Evolutionary conservation across 2,329 filamentous ascomycete genomes (phyloP), one percentile per base, ranked within the genome.

Genomic region (Chaetomium sp.): DNA sequence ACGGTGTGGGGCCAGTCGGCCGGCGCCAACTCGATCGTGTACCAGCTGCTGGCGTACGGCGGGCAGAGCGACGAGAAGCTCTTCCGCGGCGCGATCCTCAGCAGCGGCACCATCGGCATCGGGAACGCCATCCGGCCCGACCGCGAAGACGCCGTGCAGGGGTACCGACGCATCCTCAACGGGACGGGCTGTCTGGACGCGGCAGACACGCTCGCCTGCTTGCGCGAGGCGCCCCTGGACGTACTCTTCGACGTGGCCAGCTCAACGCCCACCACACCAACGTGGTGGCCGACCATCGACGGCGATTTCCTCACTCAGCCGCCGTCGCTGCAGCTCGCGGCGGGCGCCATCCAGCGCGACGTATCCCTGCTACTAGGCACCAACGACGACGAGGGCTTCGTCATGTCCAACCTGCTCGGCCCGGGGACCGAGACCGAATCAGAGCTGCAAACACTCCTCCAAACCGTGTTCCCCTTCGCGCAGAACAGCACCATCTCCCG

Each of bases 1-100:
- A 93, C 90, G 0, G 88, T 94, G 64, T 92, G 88, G 88, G 91
- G 91, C 29, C 87, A 93, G 73, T 87, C 84, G 2, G 88, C 89
- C 0, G 88, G 89, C 0, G 79, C 86, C 12, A 92, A 93, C 66
- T 92, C 89, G 0, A 89, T 91, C 0, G 83, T 90, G 57, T 86
- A 92, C 71, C 91, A 94, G 70, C 91, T 92, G 1, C 79, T 93
- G 12, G 92, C 90, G 69, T 84, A 86, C 42, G 91, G 91, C 7
- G 81, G 93, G 74, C 85, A 86, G 72, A 87, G 93, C 78, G 92
- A 93, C 2, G 89, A 87, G 58, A 87, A 89, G 70, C 81, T 87
- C 1, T 94, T 95, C 83, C 85, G 89, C 25, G 90, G 80, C 0
- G 90, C 81, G 25, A 93, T 94, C 70, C 93, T 94, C 90, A 85